phyloP scores from a whole-genome alignment of 2,329 filamentous ascomycete species.

The Verticillium tricorpus region DNA sequence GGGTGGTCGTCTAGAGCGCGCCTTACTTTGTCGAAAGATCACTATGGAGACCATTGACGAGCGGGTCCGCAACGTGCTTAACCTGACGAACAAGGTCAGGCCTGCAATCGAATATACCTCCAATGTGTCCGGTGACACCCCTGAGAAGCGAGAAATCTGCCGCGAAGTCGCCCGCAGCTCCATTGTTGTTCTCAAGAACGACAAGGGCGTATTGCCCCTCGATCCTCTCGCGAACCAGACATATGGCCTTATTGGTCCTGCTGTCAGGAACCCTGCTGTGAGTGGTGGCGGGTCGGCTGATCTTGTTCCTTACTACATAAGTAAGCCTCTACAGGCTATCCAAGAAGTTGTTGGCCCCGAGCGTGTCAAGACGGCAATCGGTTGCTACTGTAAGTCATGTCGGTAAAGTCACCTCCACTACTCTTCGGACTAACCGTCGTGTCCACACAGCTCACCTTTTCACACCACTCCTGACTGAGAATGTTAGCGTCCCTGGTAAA shows the following conservation, averaged over 20 bases:
- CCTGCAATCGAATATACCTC: no score
- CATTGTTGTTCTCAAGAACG: constrained; percentile 4
- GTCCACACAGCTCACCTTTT: constrained; percentile 4
- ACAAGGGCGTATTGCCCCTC: constrained; percentile 17
- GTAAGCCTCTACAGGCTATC: constrained; percentile 24
- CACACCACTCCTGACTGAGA: constrained; percentile 8
- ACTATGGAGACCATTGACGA: constrained; percentile 2
- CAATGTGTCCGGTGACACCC: constrained; percentile 2
- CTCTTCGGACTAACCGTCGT: background rate
- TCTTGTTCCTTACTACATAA: constrained; percentile 23
- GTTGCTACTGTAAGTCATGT: constrained; percentile 48
- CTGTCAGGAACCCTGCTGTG: constrained; percentile 32
- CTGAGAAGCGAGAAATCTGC: background rate
- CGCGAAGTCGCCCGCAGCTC: constrained; percentile 3
- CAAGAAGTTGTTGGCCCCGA: constrained; percentile 26
- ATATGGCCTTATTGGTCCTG: constrained; percentile 41
- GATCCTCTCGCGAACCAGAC: constrained; percentile 33
- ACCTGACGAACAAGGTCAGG: constrained; percentile 18
- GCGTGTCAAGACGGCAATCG: constrained; percentile 48
- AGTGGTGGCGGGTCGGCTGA: constrained; percentile 27
- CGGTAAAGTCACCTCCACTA: constrained; percentile 19
- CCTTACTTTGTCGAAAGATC: background rate
- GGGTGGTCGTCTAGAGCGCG: background rate
- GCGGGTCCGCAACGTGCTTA: constrained; percentile 23
- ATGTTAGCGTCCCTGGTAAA: background rate